Base-by-base conservation (phyloP, 2,329 filamentous ascomycete genomes). In the Talaromyces sp. region DNA sequence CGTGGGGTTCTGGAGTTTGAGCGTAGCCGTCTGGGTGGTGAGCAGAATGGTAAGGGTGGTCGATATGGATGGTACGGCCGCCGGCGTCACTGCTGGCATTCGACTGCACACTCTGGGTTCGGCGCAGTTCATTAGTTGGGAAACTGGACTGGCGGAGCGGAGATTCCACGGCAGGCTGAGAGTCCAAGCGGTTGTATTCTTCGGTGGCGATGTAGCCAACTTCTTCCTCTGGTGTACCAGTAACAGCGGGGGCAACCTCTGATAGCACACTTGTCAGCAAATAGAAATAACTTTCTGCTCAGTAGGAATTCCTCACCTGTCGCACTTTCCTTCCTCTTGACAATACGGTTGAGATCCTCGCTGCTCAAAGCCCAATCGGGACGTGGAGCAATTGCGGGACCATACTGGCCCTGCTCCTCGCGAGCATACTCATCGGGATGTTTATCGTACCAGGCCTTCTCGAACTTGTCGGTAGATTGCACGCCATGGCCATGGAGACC, bases 381-480 rank as follows among this genome's bases (percentile, higher is more conserved):
- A 55, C 85, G 80, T 31, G 83, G 83, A 59, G 81, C 80, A 62
- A 85, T 80, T 35, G 81, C 82, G 46, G 82, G 80, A 57, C 80
- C 82, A 68, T 88, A 88, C 64, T 83, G 81, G 48, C 83, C 85
- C 31, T 61, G 55, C 70, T 92, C 90, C 74, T 93, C 91, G 71
- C 88, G 86, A 59, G 84, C 81, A 31, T 88, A 80, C 65, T 85
- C 83, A 51, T 97, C 90, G 0, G 93, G 93, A 69, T 96, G 92
- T 76, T 94, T 97, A 68, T 91, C 86, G 70, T 94, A 95, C 83
- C 96, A 97, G 27, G 90, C 89, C 77, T 90, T 90, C 69, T 96
- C 91, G 46, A 97, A 90, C 71, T 88, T 91, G 76, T 95, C 90
- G 60, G 86, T 85, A 3, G 88, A 81, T 19, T 84, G 82, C 27